Conservation (phyloP, 176 grass and related monocot genomes). For the Eleusine coracana region DNA sequence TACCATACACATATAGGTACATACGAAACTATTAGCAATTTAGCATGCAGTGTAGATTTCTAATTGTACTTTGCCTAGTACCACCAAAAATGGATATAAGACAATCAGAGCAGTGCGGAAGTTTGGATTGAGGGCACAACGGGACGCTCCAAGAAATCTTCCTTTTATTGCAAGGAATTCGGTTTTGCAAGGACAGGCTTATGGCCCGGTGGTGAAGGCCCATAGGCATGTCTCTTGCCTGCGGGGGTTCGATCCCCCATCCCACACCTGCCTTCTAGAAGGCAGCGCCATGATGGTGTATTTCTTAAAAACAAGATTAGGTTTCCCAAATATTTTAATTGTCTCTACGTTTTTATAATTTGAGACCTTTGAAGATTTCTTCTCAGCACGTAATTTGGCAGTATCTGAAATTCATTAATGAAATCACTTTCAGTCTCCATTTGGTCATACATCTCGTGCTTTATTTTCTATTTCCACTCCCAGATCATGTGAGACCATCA, state of each 20-base stretch:
- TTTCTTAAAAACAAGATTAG: no score
- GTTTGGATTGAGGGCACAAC: not conserved
- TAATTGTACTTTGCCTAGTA: not conserved
- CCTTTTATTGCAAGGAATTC: not conserved
- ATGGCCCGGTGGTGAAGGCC: no score
- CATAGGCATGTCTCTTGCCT: no score
- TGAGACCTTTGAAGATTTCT: not conserved
- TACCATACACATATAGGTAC: not conserved
- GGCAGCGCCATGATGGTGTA: no score
- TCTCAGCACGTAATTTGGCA: not conserved
- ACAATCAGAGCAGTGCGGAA: not conserved
- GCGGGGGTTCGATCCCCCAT: no score
- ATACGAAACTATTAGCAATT: not conserved
- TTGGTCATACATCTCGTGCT: not conserved
- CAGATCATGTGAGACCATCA: not conserved
- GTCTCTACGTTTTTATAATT: not conserved
- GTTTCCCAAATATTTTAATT: not conserved
- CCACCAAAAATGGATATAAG: constrained; percentile 1
- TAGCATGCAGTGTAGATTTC: not conserved
- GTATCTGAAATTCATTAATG: constrained; percentile 20
- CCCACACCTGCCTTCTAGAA: no score
- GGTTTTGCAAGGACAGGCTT: not conserved
- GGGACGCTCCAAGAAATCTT: not conserved
- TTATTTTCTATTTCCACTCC: constrained; percentile 18
- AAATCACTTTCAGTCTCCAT: constrained; percentile 4